Conservation (phyloP, 2,329 filamentous ascomycete species). For the Penicillium sp. region DNA sequence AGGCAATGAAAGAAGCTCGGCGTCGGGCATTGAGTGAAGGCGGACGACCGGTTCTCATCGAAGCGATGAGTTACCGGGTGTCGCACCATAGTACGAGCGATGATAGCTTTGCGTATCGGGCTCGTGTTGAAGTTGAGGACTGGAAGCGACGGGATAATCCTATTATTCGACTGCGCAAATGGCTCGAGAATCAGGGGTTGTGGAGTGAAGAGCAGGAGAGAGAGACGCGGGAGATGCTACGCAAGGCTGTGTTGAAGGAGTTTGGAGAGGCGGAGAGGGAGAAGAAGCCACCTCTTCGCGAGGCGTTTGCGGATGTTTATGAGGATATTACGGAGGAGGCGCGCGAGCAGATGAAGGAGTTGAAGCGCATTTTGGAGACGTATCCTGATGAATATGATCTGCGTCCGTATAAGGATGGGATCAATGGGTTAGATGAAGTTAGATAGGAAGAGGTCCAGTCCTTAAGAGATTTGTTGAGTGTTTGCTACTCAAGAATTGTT, state of each 20-base stretch:
- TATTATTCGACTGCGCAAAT: constrained; percentile 78
- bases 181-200: constrained; percentile 72
- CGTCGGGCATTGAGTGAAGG: constrained; percentile 71
- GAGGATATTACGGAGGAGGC: constrained; percentile 77
- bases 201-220: constrained; percentile 85
- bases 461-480: too few species aligned
- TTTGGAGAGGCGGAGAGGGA: constrained; percentile 65
- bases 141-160: constrained; percentile 90
- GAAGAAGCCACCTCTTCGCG: constrained; percentile 50
- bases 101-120: constrained; percentile 93
- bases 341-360: constrained; percentile 65
- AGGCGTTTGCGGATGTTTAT: constrained; percentile 79
- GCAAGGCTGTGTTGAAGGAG: constrained; percentile 72
- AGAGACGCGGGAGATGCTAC: constrained; percentile 57
- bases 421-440: constrained; percentile 51
- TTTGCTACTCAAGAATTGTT: too few species aligned
- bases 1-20: constrained; percentile 71
- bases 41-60: constrained; percentile 78
- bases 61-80: constrained; percentile 97
- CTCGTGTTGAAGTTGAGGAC: constrained; percentile 85
- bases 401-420: constrained; percentile 66
- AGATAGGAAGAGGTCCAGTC: too few species aligned
- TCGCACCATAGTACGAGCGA: constrained; percentile 96
- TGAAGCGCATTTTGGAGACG: constrained; percentile 69
- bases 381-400: constrained; percentile 94